Evolutionary conservation across 2,329 filamentous ascomycete genomes (phyloP).

Genomic region (Nakataea oryzae): DNA sequence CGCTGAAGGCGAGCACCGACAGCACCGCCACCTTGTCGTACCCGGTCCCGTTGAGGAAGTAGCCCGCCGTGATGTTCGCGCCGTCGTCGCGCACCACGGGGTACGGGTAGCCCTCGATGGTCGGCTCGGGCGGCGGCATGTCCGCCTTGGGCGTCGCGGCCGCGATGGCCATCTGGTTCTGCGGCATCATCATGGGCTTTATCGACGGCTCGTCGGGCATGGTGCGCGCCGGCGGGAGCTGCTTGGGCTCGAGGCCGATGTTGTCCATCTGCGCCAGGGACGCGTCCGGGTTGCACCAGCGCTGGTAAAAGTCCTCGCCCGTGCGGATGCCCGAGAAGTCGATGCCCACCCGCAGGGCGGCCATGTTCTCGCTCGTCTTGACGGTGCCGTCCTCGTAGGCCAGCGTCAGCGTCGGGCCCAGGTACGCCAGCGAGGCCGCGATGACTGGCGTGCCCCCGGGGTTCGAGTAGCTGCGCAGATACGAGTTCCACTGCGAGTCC

Average conservation of each 20-base stretch:
- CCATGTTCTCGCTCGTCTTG: constrained; percentile 15
- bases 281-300: constrained; percentile 19
- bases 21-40: constrained; percentile 23
- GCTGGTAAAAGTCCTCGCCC: constrained; percentile 24
- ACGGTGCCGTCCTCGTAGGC: constrained; percentile 25
- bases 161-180: background rate
- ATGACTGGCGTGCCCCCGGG: background rate
- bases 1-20: constrained; percentile 20
- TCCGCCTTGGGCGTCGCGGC: constrained; percentile 7
- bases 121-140: constrained; percentile 6
- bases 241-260: background rate
- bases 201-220: background rate
- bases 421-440: constrained; percentile 13
- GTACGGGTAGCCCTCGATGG: constrained; percentile 16
- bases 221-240: background rate
- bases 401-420: constrained; percentile 22
- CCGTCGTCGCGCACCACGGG: constrained; percentile 18
- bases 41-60: constrained; percentile 22
- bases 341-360: constrained; percentile 13
- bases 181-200: background rate
- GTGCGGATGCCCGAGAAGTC: constrained; percentile 19
- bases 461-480: background rate
- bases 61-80: constrained; percentile 19
- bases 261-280: background rate
- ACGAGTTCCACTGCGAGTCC: constrained; percentile 24